These are phyloP conservation scores for Termitomyces sp. DNA, from an alignment of 768 basidiomycete species.

Conservation along the genomic window DNA sequence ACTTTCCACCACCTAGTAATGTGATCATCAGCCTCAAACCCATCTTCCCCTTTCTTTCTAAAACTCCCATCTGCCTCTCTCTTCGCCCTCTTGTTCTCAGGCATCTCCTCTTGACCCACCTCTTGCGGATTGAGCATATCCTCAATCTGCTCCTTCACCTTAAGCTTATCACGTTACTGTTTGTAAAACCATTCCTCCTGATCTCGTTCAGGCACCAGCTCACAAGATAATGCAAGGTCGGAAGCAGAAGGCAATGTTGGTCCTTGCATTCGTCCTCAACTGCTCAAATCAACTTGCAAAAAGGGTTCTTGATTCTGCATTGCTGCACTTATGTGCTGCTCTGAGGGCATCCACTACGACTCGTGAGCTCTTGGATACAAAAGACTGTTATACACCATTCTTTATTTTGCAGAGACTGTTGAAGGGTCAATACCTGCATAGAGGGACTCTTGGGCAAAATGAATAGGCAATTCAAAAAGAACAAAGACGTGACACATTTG, in stretches of 20 bases:
- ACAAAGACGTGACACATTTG: constrained; percentile 39
- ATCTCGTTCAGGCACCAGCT: constrained; percentile 50
- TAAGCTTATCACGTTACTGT: constrained; percentile 64
- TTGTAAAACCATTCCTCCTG: constrained; percentile 52
- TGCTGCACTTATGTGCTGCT: constrained; percentile 51
- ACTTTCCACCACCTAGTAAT: constrained; percentile 71
- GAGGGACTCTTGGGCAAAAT: constrained; percentile 37
- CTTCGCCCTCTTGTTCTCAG: constrained; percentile 80
- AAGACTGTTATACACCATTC: constrained; percentile 87
- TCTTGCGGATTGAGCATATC: constrained; percentile 78
- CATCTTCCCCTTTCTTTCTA: constrained; percentile 75
- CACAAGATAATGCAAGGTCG: constrained; percentile 68
- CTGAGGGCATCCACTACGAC: constrained; percentile 58
- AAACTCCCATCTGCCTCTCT: constrained; percentile 71
- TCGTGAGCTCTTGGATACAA: constrained; percentile 63
- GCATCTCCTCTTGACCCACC: constrained; percentile 77
- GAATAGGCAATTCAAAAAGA: background rate
- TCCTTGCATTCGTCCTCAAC: constrained; percentile 49
- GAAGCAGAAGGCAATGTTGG: constrained; percentile 68
- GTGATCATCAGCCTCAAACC: constrained; percentile 77
- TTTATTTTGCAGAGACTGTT: constrained; percentile 53
- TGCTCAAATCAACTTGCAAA: constrained; percentile 22
- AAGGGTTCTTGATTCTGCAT: constrained; percentile 32
- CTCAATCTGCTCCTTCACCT: constrained; percentile 68
- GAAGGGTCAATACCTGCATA: constrained; percentile 62